Conservation (phyloP, 306 rosid genomes). For the Rosa lucieae region DNA sequence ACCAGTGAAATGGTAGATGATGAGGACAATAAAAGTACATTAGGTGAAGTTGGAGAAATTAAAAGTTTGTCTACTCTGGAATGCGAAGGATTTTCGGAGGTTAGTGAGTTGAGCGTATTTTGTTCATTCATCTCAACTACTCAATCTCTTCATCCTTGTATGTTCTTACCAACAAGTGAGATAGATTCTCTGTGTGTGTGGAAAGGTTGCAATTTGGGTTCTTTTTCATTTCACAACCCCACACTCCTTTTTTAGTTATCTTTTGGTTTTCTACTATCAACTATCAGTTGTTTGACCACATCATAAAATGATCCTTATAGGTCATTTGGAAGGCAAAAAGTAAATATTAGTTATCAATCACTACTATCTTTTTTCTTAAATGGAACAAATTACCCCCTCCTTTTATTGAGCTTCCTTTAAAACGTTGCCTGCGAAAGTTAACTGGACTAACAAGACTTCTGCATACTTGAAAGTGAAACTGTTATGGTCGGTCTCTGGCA, state of each 20-base stretch:
- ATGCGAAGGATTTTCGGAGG: slow-evolving; percentile 70
- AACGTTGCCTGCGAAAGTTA: background rate
- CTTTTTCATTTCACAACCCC: background rate
- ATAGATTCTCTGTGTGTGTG: background rate
- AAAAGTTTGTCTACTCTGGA: slow-evolving; percentile 50
- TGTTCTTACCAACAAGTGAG: background rate
- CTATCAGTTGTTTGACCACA: background rate
- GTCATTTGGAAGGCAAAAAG: background rate
- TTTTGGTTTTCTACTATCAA: background rate
- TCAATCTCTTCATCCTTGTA: background rate
- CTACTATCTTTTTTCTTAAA: background rate
- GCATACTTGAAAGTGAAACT: background rate
- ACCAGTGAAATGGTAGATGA: slow-evolving; percentile 72
- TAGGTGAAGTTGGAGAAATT: slow-evolving; percentile 41
- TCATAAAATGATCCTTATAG: background rate
- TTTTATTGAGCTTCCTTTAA: slow-evolving; percentile 10
- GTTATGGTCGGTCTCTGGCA: background rate
- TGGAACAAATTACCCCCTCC: background rate
- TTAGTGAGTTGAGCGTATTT: slow-evolving; percentile 34
- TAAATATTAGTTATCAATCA: background rate
- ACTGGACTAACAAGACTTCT: background rate
- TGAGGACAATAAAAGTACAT: slow-evolving; percentile 38
- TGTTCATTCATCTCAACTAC: slow-evolving; percentile 14
- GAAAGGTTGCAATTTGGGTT: background rate
- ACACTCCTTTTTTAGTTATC: background rate